A percentile compares a stretch with the other conserved stretches of the same genome.
Conservation (phyloP, 116 monocot genomes). For the Thalassia testudinum region DNA sequence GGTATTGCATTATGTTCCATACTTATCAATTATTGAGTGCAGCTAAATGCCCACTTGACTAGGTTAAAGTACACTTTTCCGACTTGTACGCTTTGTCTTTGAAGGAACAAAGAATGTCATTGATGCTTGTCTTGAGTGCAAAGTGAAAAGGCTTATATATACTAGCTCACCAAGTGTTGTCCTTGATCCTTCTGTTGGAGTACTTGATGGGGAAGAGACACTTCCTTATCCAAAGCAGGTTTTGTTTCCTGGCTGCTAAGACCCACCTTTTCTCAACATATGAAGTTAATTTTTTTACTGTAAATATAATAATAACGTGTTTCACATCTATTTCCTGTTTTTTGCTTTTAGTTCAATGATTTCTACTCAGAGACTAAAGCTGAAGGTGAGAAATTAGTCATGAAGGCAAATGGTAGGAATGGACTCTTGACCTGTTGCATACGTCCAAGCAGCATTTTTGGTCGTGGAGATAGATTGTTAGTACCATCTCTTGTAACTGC, state of each 20-base stretch:
- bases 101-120: constrained; percentile 94
- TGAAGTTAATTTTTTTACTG: neutral
- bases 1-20: too few relatives aligned
- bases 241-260: neutral
- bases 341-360: constrained; percentile 70
- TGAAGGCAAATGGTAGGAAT: constrained; percentile 75
- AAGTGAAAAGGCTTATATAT: constrained; percentile 80
- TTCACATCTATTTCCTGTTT: neutral
- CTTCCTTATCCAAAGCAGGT: constrained; percentile 81
- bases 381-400: constrained; percentile 73
- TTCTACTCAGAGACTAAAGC: constrained; percentile 98
- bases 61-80: neutral
- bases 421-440: constrained; percentile 94
- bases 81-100: constrained; percentile 4
- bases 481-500: constrained; percentile 78
- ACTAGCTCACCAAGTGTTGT: constrained; percentile 98
- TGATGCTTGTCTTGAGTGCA: constrained; percentile 84
- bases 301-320: neutral
- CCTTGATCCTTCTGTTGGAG: constrained; percentile 81
- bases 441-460: constrained; percentile 97
- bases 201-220: constrained; percentile 66
- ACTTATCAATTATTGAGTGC: too few relatives aligned
- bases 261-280: neutral
- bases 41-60: neutral
- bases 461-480: constrained; percentile 85